Evolutionary conservation across 176 grass and related monocot genomes (phyloP).

Genomic region (Saccharum officinarum): DNA sequence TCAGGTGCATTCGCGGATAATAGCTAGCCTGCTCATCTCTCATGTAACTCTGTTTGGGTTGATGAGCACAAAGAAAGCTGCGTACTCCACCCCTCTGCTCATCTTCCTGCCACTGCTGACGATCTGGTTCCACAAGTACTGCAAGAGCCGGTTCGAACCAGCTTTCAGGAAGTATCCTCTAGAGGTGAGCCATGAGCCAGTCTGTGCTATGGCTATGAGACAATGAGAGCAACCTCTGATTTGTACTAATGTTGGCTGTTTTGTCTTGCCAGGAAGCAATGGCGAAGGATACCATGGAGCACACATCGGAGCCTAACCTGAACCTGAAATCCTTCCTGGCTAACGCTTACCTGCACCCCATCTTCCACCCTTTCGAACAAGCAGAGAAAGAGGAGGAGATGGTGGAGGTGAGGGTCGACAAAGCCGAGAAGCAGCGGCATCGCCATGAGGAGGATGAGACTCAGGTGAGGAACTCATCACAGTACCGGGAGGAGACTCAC

Average conservation of each 20-base stretch:
- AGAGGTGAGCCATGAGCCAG: slow-evolving; percentile 46
- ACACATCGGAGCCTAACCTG: slow-evolving; percentile 68
- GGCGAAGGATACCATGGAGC: slow-evolving; percentile 90
- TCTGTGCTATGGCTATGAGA: neutral
- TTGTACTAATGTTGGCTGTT: neutral
- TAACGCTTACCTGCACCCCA: slow-evolving; percentile 90
- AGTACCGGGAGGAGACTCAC: slow-evolving; percentile 40
- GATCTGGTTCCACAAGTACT: slow-evolving; percentile 92
- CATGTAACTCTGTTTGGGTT: slow-evolving; percentile 79
- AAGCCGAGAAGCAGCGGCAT: slow-evolving; percentile 27
- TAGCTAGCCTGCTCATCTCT: slow-evolving; percentile 83
- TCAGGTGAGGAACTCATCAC: slow-evolving; percentile 30
- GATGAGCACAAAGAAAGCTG: slow-evolving; percentile 82
- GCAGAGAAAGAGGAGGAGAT: slow-evolving; percentile 49
- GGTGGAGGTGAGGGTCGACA: slow-evolving; percentile 65
- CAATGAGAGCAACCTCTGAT: neutral
- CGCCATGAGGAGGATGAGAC: neutral
- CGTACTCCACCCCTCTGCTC: slow-evolving; percentile 84
- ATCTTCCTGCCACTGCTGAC: slow-evolving; percentile 78
- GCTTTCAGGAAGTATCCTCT: slow-evolving; percentile 92
- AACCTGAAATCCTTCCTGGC: slow-evolving; percentile 79
- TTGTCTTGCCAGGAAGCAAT: slow-evolving; percentile 67
- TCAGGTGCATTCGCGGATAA: slow-evolving; percentile 83
- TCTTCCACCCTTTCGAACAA: slow-evolving; percentile 69
- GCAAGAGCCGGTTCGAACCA: slow-evolving; percentile 89